Base-by-base conservation (phyloP, 768 basidiomycete genomes). In the Omphalotus guepiniiformis region DNA sequence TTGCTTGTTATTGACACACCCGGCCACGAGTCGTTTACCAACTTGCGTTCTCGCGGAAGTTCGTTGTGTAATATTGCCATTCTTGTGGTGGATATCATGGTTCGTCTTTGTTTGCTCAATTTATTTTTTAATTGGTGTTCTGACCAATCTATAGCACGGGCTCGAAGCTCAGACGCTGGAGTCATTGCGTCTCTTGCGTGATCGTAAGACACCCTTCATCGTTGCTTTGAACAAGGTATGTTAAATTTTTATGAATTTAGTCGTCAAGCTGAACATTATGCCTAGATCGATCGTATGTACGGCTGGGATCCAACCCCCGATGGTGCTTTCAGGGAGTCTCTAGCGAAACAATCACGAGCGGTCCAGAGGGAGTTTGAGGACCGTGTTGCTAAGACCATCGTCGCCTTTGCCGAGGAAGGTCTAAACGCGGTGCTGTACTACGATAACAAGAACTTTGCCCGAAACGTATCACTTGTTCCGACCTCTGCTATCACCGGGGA, bases 21-120 rank as follows among this genome's bases (percentile, higher is more conserved):
- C 47, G 96, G 96, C 47, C 96, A 99, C 82, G 96, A 98, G 69
- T 95, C 93, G 4, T 99, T 99, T 78, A 93, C 93, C 6, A 98
- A 98, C 65, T 66, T 98, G 63, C 90, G 96, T 39, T 83, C 87
- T 13, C 88, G 96, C 62, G 96, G 96, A 62, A 93, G 91, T 53
- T 96, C 93, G 6, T 76, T 99, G 19, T 98, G 95, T 69, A 98
- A 99, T 70, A 98, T 99, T 51, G 96, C 96, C 49, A 93, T 99
- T 59, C 82, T 99, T 41, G 96, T 99, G 50, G 95, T 99, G 26
- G 96, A 98, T 75, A 96, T 98, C 63, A 95, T 95, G 80, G 88
- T 88, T 56, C 27, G 76, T 56, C 23, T 23, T 25, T 35, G 13
- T 4, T 34, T n/a, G 4, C 21, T 16, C 5, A 5, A 13, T n/a